These are phyloP conservation scores for Paecilomyces fulvus DNA, from an alignment of 2,329 filamentous ascomycete species.

Conservation along the genomic window DNA sequence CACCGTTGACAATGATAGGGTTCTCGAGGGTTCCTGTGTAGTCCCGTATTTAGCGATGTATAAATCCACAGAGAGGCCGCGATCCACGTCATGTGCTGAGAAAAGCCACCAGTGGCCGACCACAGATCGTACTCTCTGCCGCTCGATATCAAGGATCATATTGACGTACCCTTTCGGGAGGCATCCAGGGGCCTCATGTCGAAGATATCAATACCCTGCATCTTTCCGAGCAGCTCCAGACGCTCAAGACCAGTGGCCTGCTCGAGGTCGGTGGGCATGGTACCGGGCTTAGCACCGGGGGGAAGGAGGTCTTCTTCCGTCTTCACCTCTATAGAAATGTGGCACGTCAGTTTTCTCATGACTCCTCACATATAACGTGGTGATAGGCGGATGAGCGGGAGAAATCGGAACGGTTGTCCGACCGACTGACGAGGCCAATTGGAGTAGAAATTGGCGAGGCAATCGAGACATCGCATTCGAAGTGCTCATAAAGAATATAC, in stretches of 20 bases:
- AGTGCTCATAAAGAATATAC: constrained; percentile 8
- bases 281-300: constrained; percentile 72
- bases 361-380: constrained; percentile 7
- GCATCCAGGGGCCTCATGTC: constrained; percentile 96
- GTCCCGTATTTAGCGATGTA: constrained; percentile 2
- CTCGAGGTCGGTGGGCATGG: constrained; percentile 86
- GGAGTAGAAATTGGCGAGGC: constrained; percentile 3
- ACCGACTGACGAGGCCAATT: not conserved
- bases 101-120: not conserved
- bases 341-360: constrained; percentile 15
- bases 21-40: constrained; percentile 70
- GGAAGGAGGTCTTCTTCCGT: constrained; percentile 71
- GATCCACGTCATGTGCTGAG: not conserved
- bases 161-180: constrained; percentile 67
- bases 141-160: not conserved
- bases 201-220: constrained; percentile 96
- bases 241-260: constrained; percentile 96
- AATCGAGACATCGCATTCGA: not conserved
- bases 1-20: constrained; percentile 83
- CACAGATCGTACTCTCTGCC: not conserved
- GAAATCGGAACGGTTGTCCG: constrained; percentile 4
- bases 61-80: not conserved
- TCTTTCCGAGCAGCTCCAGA: constrained; percentile 98
- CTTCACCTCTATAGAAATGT: constrained; percentile 62
- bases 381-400: constrained; percentile 7